Base-by-base conservation (phyloP, 257 asterid genomes). In the Verbascum thapsus region DNA sequence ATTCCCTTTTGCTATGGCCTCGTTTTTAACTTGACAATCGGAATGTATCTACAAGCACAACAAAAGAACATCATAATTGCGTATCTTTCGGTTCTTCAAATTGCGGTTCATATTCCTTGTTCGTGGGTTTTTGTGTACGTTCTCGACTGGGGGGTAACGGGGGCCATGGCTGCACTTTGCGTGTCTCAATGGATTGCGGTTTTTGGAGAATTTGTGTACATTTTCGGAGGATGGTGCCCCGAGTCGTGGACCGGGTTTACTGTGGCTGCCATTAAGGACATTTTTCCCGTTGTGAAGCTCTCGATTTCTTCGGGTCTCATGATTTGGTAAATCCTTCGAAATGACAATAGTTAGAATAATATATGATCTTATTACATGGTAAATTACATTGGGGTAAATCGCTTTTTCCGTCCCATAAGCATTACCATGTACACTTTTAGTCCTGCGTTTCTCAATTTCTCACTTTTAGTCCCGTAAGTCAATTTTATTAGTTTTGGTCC, bases 141-240 rank as follows among this genome's bases (percentile, higher is more conserved):
- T 13, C 72, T 78, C 30, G 10, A 64, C 39, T 80, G 76, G 80
- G 90, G 85, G 61, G 76, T 74, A 35, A 59, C 68, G 23, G 90
- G 87, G 18, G 90, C 87, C 13, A 83, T 80, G 87, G 71, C 53
- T 3, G 87, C 90, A 1, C 66, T 83, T 47, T 54, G 72, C 66
- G 60, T 78, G 39, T 83, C 90, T 37, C 74, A 81, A 2, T 83
- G 90, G 90, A 67, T 78, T 8, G 80, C 76, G 34, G 79, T 73
- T 69, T 17, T 84, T 9, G 85, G 83, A 5, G 86, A 81, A 53
- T 69, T 79, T 26, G 63, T 26, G 0, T 85, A 85, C 57, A 77
- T 85, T 20, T 38, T 77, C 8, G 86, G 92, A 41, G 92, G 92
- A 37, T 80, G 92, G 85, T 85, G 92, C 62, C 89, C 87, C 38